Conservation (phyloP, 2,329 filamentous ascomycete species). For the Colletotrichum sidae region DNA sequence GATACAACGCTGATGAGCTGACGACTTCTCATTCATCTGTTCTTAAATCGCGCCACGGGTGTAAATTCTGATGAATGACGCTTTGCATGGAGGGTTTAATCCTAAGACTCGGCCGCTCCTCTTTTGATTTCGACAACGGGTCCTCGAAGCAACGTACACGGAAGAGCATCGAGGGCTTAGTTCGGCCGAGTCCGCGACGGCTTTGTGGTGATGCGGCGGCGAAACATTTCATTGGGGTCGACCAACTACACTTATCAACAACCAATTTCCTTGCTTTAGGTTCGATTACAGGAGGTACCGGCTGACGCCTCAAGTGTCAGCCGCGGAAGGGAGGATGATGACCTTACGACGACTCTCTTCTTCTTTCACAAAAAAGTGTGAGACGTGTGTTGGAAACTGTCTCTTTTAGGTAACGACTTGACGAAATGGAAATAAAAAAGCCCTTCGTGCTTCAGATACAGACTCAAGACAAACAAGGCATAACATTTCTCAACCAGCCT, state of each 20-base stretch:
- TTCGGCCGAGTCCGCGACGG: slow-evolving; percentile 31
- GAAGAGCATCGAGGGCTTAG: slow-evolving; percentile 24
- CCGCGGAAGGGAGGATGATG: slow-evolving; percentile 45
- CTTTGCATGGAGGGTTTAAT: slow-evolving; percentile 51
- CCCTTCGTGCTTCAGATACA: slow-evolving; percentile 41
- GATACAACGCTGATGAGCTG: slow-evolving; percentile 50
- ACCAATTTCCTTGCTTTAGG: slow-evolving; percentile 29
- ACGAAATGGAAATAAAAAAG: slow-evolving; percentile 52
- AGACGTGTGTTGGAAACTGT: slow-evolving; percentile 49
- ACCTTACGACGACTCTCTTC: slow-evolving; percentile 44
- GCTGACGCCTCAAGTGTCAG: slow-evolving; percentile 19
- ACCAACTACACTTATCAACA: slow-evolving; percentile 29
- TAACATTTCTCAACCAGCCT: no score
- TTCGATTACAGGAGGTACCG: slow-evolving; percentile 30
- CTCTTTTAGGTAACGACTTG: slow-evolving; percentile 54
- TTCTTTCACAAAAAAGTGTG: slow-evolving; percentile 51
- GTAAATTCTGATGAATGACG: slow-evolving; percentile 59
- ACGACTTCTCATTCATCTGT: slow-evolving; percentile 51
- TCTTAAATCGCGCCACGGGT: slow-evolving; percentile 48
- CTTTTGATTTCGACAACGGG: slow-evolving; percentile 17
- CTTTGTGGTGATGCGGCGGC: slow-evolving; percentile 22
- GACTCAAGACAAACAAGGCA: background rate
- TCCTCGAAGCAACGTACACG: slow-evolving; percentile 32
- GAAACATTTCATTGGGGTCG: slow-evolving; percentile 14
- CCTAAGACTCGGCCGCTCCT: slow-evolving; percentile 33